phyloP scores from a whole-genome alignment of 192 early-diverging fungal species.

The Podochytrium sp. region DNA sequence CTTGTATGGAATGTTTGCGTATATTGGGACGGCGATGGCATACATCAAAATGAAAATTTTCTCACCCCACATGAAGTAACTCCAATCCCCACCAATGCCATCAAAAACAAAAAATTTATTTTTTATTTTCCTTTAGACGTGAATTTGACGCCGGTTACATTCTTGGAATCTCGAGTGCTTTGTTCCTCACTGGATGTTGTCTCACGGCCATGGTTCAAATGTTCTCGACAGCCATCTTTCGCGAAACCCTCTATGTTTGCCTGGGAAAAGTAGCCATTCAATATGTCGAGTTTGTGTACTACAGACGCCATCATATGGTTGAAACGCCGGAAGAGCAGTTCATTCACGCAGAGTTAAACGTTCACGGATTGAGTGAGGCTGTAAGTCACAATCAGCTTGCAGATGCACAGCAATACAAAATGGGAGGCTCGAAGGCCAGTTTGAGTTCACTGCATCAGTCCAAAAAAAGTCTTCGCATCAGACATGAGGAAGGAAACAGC shows the following conservation, averaged over 20 bases:
- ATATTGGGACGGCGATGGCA: neutral
- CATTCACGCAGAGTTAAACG: constrained; percentile 11
- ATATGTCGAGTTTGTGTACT: constrained; percentile 1
- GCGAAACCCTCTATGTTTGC: neutral
- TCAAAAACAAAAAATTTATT: neutral
- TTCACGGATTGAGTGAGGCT: neutral
- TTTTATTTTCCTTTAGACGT: neutral
- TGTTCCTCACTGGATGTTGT: neutral
- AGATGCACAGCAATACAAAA: no score
- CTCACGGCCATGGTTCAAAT: constrained; percentile 5
- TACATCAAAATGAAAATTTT: constrained; percentile 11
- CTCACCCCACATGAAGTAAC: neutral
- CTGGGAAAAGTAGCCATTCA: neutral
- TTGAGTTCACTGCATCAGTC: no score
- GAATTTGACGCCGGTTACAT: neutral
- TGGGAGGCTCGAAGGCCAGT: no score
- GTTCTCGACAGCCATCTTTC: neutral
- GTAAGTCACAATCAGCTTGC: neutral
- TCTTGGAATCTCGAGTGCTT: neutral
- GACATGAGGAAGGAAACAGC: no score
- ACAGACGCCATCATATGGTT: constrained; percentile 10
- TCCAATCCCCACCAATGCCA: neutral
- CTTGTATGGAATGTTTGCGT: constrained; percentile 12
- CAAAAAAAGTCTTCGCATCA: no score
- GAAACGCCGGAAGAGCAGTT: constrained; percentile 9